Evolutionary conservation across 75 land plant species (phyloP).

Genomic region (Azolla pinnata): DNA sequence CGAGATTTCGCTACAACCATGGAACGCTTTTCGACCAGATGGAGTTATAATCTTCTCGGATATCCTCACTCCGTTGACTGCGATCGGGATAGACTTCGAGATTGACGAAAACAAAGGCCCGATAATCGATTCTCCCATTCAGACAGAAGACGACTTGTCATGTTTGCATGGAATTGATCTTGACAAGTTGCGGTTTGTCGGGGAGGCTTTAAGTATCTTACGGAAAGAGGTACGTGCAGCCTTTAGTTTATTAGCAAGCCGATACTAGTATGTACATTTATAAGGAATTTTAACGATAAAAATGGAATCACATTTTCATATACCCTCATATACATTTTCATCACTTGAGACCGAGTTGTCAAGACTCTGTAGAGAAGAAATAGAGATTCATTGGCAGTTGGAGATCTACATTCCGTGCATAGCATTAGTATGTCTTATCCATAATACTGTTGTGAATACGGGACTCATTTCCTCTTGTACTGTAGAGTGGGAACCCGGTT

Average conservation of each 20-base stretch:
- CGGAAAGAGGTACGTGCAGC: slow-evolving; percentile 54
- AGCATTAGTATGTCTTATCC: no score
- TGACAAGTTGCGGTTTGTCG: slow-evolving; percentile 75
- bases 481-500: no score
- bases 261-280: no score
- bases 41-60: slow-evolving; percentile 98
- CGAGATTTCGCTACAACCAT: slow-evolving; percentile 97
- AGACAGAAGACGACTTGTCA: slow-evolving; percentile 55
- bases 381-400: neutral
- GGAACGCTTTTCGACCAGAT: slow-evolving; percentile 92
- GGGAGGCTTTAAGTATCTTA: slow-evolving; percentile 78
- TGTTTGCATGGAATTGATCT: slow-evolving; percentile 70
- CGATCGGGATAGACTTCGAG: slow-evolving; percentile 90
- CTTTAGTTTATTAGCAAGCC: neutral
- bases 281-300: no score
- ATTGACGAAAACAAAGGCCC: slow-evolving; percentile 89
- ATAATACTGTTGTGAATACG: no score
- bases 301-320: no score
- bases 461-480: no score
- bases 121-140: slow-evolving; percentile 64
- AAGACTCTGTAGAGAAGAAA: neutral
- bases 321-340: no score
- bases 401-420: no score
- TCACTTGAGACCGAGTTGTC: no score
- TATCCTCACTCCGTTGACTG: slow-evolving; percentile 95